phyloP scores from a whole-genome alignment of 176 grass and related monocot species.

The Ensete ventricosum region DNA sequence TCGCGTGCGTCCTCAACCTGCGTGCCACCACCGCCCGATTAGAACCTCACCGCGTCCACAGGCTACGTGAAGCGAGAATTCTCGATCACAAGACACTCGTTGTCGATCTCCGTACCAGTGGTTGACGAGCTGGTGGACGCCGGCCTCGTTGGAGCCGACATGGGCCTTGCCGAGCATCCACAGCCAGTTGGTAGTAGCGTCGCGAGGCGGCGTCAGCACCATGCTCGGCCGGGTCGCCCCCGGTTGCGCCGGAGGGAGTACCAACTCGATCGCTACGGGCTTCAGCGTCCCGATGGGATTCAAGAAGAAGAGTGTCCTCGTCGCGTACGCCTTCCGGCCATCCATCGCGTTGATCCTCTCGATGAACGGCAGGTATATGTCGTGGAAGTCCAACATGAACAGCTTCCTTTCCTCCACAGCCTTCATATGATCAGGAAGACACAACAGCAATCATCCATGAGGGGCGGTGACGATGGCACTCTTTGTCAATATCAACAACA shows the following conservation, averaged over 20 bases:
- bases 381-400: slow-evolving; percentile 74
- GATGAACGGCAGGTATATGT: slow-evolving; percentile 79
- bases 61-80: neutral
- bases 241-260: slow-evolving; percentile 45
- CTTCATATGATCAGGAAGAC: slow-evolving; percentile 33
- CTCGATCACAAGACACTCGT: neutral
- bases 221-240: slow-evolving; percentile 40
- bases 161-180: slow-evolving; percentile 99
- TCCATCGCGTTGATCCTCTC: slow-evolving; percentile 77
- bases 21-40: neutral
- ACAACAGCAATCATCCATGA: neutral
- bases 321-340: slow-evolving; percentile 87
- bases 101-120: slow-evolving; percentile 53
- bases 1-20: slow-evolving; percentile 90
- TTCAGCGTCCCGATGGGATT: slow-evolving; percentile 74
- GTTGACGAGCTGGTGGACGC: slow-evolving; percentile 90
- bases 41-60: too few relatives aligned
- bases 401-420: slow-evolving; percentile 71
- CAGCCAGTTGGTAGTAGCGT: slow-evolving; percentile 85
- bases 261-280: slow-evolving; percentile 84
- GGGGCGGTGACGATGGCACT: neutral
- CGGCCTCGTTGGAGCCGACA: slow-evolving; percentile 86
- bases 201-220: slow-evolving; percentile 66
- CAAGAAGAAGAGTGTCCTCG: slow-evolving; percentile 75
- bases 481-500: neutral